Conservation (phyloP, 257 asterid genomes). For the Primulina tabacum region DNA sequence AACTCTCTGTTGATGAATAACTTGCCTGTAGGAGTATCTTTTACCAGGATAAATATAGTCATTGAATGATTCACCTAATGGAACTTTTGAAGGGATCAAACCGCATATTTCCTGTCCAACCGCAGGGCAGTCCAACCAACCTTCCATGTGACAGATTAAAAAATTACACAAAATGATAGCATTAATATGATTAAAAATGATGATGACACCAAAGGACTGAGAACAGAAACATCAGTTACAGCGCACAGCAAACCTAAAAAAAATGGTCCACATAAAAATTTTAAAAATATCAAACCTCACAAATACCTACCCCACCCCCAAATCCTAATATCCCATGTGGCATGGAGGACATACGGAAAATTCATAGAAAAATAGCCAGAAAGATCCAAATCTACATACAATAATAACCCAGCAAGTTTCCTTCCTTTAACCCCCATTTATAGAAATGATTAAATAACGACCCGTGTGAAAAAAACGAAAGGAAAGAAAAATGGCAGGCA, state of each 20-base stretch:
- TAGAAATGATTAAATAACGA: background rate
- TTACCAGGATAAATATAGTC: conserved; percentile 70
- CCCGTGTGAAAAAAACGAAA: background rate
- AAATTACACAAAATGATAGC: background rate
- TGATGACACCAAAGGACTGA: background rate
- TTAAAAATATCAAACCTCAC: background rate
- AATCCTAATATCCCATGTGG: conserved; percentile 29
- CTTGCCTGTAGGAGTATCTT: conserved; percentile 92
- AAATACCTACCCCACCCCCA: conserved; percentile 41
- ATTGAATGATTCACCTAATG: conserved; percentile 80
- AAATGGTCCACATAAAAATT: background rate
- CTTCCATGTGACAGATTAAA: conserved; percentile 35
- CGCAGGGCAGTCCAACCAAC: conserved; percentile 97
- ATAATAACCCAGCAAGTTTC: conserved; percentile 1
- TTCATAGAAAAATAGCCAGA: background rate
- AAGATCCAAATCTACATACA: background rate
- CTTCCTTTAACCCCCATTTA: background rate
- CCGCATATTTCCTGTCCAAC: conserved; percentile 69
- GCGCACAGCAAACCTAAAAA: background rate
- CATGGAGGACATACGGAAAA: background rate
- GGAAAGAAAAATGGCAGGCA: background rate
- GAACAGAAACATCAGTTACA: background rate
- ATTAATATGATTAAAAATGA: background rate
- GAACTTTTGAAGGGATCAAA: conserved; percentile 94
- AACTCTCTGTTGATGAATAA: conserved; percentile 76